Conservation (phyloP, 2,329 filamentous ascomycete species). For the Colletotrichum sp. region DNA sequence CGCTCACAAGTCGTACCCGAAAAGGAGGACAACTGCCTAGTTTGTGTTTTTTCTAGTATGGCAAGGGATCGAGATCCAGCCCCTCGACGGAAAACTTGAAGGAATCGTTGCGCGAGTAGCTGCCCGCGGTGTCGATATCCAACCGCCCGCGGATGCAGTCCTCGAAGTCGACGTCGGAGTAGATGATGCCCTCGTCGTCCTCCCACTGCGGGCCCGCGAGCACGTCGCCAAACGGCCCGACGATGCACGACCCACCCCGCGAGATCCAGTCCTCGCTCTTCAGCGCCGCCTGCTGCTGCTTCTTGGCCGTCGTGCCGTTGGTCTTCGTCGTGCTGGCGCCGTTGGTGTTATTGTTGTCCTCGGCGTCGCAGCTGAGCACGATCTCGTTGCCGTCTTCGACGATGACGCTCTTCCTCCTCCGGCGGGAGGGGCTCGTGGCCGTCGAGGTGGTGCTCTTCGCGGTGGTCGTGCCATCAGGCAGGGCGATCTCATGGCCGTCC, state of each 20-base stretch:
- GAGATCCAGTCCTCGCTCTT: slow-evolving; percentile 55
- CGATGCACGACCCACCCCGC: slow-evolving; percentile 82
- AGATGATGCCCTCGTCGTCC: slow-evolving; percentile 69
- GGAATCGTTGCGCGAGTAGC: slow-evolving; percentile 75
- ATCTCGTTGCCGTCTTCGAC: slow-evolving; percentile 63
- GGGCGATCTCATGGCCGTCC: slow-evolving; percentile 52
- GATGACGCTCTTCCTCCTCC: slow-evolving; percentile 46
- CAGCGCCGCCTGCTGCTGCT: neutral
- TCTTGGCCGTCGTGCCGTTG: neutral
- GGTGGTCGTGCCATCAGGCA: slow-evolving; percentile 31
- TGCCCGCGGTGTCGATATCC: slow-evolving; percentile 84
- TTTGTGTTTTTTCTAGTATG: slow-evolving; percentile 40
- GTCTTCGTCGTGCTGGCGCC: slow-evolving; percentile 1
- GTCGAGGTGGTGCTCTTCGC: slow-evolving; percentile 17
- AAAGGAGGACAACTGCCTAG: too few relatives aligned
- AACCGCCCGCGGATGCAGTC: slow-evolving; percentile 83
- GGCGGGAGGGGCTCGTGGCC: slow-evolving; percentile 1
- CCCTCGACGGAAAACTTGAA: slow-evolving; percentile 67
- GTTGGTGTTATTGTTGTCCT: slow-evolving; percentile 1
- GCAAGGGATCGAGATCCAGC: slow-evolving; percentile 61
- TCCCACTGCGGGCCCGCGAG: slow-evolving; percentile 86
- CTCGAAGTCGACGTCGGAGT: slow-evolving; percentile 81
- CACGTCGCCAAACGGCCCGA: slow-evolving; percentile 80
- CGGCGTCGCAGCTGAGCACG: slow-evolving; percentile 42
- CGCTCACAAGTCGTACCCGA: neutral